Conservation (phyloP, 129 eudicot species). For the Silybum marianum region DNA sequence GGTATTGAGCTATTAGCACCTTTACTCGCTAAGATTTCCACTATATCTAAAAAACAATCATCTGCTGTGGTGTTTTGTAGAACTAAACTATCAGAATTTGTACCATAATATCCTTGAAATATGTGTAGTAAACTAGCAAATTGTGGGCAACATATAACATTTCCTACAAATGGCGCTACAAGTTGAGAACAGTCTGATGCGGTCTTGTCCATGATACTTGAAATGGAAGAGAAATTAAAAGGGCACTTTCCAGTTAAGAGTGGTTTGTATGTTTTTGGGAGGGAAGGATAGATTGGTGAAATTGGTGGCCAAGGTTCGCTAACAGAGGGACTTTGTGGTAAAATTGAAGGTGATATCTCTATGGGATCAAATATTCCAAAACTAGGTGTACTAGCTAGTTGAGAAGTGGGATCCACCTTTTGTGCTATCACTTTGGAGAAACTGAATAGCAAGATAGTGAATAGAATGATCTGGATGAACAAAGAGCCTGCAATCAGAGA, state of each 20-base stretch:
- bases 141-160: conserved; percentile 92
- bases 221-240: conserved; percentile 81
- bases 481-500: conserved; percentile 56
- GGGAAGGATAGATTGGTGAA: conserved; percentile 76
- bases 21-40: conserved; percentile 77
- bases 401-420: conserved; percentile 40
- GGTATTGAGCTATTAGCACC: conserved; percentile 84
- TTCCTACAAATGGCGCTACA: conserved; percentile 71
- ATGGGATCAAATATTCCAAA: conserved; percentile 68
- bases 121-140: conserved; percentile 70
- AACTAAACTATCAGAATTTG: conserved; percentile 57
- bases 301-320: conserved; percentile 62
- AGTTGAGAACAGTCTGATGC: conserved; percentile 80
- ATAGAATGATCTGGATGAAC: conserved; percentile 44
- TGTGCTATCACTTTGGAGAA: conserved; percentile 41
- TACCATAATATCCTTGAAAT: conserved; percentile 75
- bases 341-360: conserved; percentile 80
- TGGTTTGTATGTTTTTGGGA: conserved; percentile 74
- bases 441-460: conserved; percentile 43
- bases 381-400: conserved; percentile 60
- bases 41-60: conserved; percentile 78
- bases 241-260: conserved; percentile 85
- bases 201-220: conserved; percentile 68
- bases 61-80: conserved; percentile 64
- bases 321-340: conserved; percentile 65